Percentiles rank a stretch among this genome's conserved stretches.
Evolutionary conservation across 2,329 filamentous ascomycete genomes (phyloP).

Genomic region (Alternaria incomplexa): DNA sequence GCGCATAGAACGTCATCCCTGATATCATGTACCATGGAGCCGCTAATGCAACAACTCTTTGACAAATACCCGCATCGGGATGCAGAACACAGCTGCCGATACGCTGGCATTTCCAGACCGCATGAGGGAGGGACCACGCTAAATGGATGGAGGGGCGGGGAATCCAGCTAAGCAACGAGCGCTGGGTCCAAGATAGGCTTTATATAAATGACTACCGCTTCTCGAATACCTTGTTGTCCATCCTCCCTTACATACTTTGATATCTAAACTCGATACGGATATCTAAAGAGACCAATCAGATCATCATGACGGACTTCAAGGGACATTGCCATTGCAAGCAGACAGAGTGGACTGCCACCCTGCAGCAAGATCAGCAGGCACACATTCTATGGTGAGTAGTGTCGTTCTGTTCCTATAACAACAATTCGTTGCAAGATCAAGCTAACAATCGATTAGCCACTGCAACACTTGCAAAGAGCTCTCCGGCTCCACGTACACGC

Average conservation of each 20-base stretch:
- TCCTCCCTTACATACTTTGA: background rate
- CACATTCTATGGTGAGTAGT: slow-evolving; percentile 55
- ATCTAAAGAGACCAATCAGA: slow-evolving; percentile 3
- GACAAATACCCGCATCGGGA: slow-evolving; percentile 6
- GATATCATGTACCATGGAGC: background rate
- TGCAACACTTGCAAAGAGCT: slow-evolving; percentile 64
- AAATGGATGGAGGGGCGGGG: background rate
- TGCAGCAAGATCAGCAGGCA: slow-evolving; percentile 53
- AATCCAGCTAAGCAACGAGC: background rate
- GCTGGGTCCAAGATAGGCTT: background rate
- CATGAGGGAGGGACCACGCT: background rate
- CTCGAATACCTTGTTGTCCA: slow-evolving; percentile 19
- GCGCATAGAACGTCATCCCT: background rate
- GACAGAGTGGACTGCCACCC: slow-evolving; percentile 58
- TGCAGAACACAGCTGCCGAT: background rate
- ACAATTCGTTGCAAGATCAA: background rate
- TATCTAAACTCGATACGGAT: background rate
- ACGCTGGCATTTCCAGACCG: background rate
- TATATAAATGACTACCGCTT: slow-evolving; percentile 1
- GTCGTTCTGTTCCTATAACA: background rate
- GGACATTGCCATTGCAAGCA: slow-evolving; percentile 64
- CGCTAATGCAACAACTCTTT: background rate
- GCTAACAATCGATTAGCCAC: slow-evolving; percentile 50
- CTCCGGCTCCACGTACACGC: slow-evolving; percentile 58
- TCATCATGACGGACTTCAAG: slow-evolving; percentile 53